phyloP scores from a whole-genome alignment of 176 grass and related monocot genomes.

The Oryza nivara region DNA sequence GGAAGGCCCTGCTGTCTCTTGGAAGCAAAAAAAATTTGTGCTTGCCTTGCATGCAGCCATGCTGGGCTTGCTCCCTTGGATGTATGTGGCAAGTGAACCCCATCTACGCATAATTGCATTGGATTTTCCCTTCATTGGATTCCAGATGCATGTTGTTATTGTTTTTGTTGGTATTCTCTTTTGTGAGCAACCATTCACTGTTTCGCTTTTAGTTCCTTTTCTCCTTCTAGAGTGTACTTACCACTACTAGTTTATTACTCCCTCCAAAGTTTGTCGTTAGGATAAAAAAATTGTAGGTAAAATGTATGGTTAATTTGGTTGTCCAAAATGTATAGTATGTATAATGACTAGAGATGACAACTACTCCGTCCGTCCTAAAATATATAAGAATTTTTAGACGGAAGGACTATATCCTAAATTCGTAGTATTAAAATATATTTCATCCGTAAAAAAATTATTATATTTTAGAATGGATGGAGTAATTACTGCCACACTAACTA shows the following conservation, averaged over 20 bases:
- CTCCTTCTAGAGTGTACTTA: neutral
- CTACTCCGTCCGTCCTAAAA: no score
- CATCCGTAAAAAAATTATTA: no score
- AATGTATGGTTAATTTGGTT: no score
- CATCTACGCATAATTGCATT: slow-evolving; percentile 1
- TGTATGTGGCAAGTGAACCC: slow-evolving; percentile 24
- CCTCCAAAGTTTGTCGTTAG: no score
- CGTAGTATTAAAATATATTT: no score
- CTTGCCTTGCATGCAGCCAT: neutral
- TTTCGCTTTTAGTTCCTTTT: neutral
- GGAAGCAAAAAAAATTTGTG: neutral
- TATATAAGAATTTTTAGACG: no score
- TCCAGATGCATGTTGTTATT: slow-evolving; percentile 10
- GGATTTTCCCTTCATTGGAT: slow-evolving; percentile 33
- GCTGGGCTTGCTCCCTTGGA: slow-evolving; percentile 20
- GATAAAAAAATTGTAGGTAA: no score
- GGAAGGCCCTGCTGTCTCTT: slow-evolving; percentile 26
- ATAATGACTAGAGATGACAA: no score
- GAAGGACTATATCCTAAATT: no score
- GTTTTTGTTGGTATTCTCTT: neutral
- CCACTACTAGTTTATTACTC: neutral
- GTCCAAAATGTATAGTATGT: no score
- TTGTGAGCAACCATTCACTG: neutral
- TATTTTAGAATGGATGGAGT: no score
- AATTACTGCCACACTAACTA: no score